Conservation (phyloP, 2,329 filamentous ascomycete species). For the Xylariaceae sp. region DNA sequence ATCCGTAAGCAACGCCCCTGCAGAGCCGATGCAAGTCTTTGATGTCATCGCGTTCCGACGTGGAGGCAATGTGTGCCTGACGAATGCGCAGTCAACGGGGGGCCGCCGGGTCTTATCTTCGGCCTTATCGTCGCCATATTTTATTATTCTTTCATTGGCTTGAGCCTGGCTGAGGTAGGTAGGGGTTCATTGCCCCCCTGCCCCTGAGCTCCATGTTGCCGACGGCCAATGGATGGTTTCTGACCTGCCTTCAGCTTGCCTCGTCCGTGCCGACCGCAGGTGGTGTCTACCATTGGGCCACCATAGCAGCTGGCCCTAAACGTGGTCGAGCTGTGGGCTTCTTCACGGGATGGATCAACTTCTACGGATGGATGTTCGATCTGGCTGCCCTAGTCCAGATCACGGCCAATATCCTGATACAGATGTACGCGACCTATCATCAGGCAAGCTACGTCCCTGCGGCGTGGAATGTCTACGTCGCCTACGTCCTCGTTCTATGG, state of each 20-base stretch:
- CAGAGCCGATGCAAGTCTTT: constrained; percentile 1
- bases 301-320: constrained; percentile 46
- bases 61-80: constrained; percentile 1
- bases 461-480: constrained; percentile 53
- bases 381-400: constrained; percentile 52
- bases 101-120: constrained; percentile 34
- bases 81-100: constrained; percentile 30
- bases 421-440: constrained; percentile 54
- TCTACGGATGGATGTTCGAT: constrained; percentile 56
- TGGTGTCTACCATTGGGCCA: constrained; percentile 56
- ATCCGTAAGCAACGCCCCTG: constrained; percentile 29
- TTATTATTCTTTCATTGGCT: constrained; percentile 35
- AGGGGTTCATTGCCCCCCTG: not conserved
- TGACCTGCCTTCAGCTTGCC: constrained; percentile 36
- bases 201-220: not conserved
- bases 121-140: constrained; percentile 35
- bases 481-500: constrained; percentile 50
- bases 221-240: not conserved
- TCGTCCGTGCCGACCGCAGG: constrained; percentile 52
- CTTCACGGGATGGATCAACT: constrained; percentile 43
- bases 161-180: constrained; percentile 33
- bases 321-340: constrained; percentile 45
- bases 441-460: constrained; percentile 39
- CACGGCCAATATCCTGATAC: constrained; percentile 50
- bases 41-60: constrained; percentile 2